Base-by-base conservation (phyloP, 2,329 filamentous ascomycete genomes). In the Zymoseptoria passerinii region DNA sequence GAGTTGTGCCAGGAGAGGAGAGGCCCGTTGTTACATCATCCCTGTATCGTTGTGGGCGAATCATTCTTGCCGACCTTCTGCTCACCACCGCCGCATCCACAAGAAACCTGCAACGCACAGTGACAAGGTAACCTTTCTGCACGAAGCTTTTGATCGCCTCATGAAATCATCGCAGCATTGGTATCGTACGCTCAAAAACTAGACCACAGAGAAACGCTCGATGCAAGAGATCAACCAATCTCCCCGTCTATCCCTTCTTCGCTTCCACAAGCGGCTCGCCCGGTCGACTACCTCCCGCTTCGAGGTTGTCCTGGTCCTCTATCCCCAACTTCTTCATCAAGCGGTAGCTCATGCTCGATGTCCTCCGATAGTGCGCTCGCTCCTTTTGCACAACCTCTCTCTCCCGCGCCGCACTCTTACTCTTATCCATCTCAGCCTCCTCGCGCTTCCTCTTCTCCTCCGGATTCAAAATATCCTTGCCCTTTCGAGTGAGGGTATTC, bases 401-500 rank as follows among this genome's bases (percentile, higher is more conserved):
- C 72, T 87, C 77, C 65, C 79, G 84, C 68, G 82, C 80, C 54
- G 87, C 85, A 61, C 75, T 79, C 63, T 81, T 75, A 29, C 80
- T 83, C 67, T 86, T 84, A 64, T 87, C 82, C 54, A 74, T 76
- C 61, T 76, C 75, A 50, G 74, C 77, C 56, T 80, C 76, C 60
- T 76, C 68, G 48, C 76, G 72, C 64, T 69, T 70, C 58, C 71
- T 68, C 58, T 79, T 78, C 68, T 83, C 81, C 60, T 87, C 83
- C 0, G 86, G 85, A 48, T 81, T 77, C 1, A 88, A 63, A 7
- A 87, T 68, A 66, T 84, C 85, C 57, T 84, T 83, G 59, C 83
- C 80, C 8, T 67, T 65, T 48, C 80, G 81, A 57, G 79, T 76
- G 76, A 73, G 73, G 48, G 73, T 69, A 73, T 87, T 88, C 35